Conservation (phyloP, 352 stramenopile genomes). For the Elongisporangium undulatum region DNA sequence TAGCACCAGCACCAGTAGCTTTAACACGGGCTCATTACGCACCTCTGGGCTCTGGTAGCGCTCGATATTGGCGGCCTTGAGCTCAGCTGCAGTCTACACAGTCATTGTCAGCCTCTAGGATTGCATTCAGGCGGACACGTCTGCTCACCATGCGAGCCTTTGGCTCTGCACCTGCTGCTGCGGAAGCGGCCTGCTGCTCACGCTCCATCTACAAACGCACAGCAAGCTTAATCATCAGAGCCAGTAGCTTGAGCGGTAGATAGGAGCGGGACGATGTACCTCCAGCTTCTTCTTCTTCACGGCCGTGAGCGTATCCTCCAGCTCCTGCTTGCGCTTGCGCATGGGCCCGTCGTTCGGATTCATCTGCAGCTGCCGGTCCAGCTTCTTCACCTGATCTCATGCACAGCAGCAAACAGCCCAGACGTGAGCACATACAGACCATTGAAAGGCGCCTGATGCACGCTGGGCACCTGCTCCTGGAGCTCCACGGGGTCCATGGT, state of each 20-base stretch:
- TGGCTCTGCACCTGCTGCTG: slow-evolving; percentile 5
- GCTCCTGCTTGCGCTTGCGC: slow-evolving; percentile 72
- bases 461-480: slow-evolving; percentile 24
- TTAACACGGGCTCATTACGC: too few relatives aligned
- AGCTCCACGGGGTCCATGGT: slow-evolving; percentile 55
- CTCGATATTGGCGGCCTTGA: slow-evolving; percentile 48
- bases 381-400: slow-evolving; percentile 48
- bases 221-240: background rate
- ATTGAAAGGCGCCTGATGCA: background rate
- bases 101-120: background rate
- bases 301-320: slow-evolving; percentile 62
- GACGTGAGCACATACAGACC: background rate
- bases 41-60: slow-evolving; percentile 74
- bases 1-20: background rate
- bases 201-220: slow-evolving; percentile 26
- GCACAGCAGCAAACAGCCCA: background rate
- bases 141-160: slow-evolving; percentile 23
- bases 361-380: slow-evolving; percentile 52
- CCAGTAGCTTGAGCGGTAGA: background rate
- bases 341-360: slow-evolving; percentile 66
- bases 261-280: slow-evolving; percentile 7
- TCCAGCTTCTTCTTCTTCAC: slow-evolving; percentile 73
- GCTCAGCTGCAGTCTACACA: slow-evolving; percentile 42
- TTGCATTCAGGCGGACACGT: background rate
- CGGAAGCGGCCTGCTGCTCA: slow-evolving; percentile 14